Conservation (phyloP, 2,329 filamentous ascomycete genomes). For the Alternaria incomplexa region DNA sequence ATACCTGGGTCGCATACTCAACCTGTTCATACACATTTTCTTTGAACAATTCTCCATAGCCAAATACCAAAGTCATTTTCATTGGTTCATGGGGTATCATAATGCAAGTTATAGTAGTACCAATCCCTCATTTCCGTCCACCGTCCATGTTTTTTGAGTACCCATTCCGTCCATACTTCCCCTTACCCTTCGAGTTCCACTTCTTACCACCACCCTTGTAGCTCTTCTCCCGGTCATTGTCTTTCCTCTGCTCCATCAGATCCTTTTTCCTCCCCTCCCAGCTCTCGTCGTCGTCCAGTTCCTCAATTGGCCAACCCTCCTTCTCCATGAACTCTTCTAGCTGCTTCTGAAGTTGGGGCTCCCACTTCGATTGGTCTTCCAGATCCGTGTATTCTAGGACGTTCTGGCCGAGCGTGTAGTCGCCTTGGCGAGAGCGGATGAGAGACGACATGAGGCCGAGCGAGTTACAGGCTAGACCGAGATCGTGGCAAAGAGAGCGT, state of each 20-base stretch:
- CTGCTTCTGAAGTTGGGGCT: slow-evolving; percentile 69
- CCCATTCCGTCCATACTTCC: slow-evolving; percentile 22
- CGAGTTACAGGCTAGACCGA: slow-evolving; percentile 81
- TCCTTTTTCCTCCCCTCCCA: slow-evolving; percentile 53
- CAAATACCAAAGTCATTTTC: neutral
- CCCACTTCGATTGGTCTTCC: slow-evolving; percentile 79
- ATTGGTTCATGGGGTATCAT: slow-evolving; percentile 5
- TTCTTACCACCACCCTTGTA: slow-evolving; percentile 24
- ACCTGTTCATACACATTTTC: neutral
- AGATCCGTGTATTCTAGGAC: slow-evolving; percentile 82
- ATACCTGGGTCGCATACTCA: neutral
- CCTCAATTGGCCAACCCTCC: slow-evolving; percentile 43
- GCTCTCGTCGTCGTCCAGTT: slow-evolving; percentile 36
- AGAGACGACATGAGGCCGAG: slow-evolving; percentile 87
- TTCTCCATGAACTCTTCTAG: slow-evolving; percentile 60
- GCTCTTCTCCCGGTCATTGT: slow-evolving; percentile 27
- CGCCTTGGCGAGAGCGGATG: slow-evolving; percentile 78
- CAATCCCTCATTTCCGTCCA: neutral
- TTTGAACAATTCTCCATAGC: neutral
- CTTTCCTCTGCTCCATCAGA: slow-evolving; percentile 34
- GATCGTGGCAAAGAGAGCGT: slow-evolving; percentile 88
- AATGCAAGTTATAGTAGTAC: neutral
- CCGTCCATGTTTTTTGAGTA: slow-evolving; percentile 20
- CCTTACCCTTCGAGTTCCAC: slow-evolving; percentile 20
- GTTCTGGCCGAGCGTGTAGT: slow-evolving; percentile 74